Evolutionary conservation across 2,329 filamentous ascomycete genomes (phyloP), one percentile per base, ranked within the genome.

Genomic region (Ceratocystis destructans): DNA sequence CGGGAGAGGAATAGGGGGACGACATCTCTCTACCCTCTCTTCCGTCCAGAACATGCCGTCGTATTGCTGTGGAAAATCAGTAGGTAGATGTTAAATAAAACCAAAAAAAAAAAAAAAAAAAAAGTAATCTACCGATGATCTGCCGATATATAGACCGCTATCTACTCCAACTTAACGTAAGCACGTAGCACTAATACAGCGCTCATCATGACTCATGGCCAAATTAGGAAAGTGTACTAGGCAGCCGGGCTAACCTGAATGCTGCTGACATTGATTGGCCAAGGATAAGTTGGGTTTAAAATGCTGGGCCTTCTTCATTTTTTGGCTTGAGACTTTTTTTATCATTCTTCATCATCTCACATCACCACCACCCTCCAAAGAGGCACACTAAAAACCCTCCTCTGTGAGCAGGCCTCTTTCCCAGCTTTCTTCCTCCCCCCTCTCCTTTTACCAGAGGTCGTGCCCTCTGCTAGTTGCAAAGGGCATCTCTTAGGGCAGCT

Each of bases 381-480:
- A 66, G 25, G 64, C 66, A 28, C 17, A 57, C 22, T 8, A 62
- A 8, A 64, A 28, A 44, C 61, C 22, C 48, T 53, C 48, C 28
- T 45, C 41, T 59, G 25, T 48, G 22, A 59, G 22, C 41, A 44
- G 57, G 17, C 22, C 31, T 55, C 15, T 25, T 25, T 44, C 33
- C 62, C 33, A 4, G 10, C 22, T 37, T 45, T 55, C 44, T 28
- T 57, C 20, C 48, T 44, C 57, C 50, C 33, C 45, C 50, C 20
- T 61, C 55, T 31, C n/a, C 55, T 22, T 61, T 61, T 50, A 45
- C 41, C 61, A 57, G 66, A 67, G 66, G 66, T 61, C 33, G 53
- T 62, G 66, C 62, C 66, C 62, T 65, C 66, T 64, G 66, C 66
- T 22, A 17, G 33, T 48, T 48, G 66, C 62, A 67, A 20, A 64